Percentiles rank a stretch among this genome's conserved stretches.
Conservation (phyloP, 139 green algal species). For the Chlorella ohadii region DNA sequence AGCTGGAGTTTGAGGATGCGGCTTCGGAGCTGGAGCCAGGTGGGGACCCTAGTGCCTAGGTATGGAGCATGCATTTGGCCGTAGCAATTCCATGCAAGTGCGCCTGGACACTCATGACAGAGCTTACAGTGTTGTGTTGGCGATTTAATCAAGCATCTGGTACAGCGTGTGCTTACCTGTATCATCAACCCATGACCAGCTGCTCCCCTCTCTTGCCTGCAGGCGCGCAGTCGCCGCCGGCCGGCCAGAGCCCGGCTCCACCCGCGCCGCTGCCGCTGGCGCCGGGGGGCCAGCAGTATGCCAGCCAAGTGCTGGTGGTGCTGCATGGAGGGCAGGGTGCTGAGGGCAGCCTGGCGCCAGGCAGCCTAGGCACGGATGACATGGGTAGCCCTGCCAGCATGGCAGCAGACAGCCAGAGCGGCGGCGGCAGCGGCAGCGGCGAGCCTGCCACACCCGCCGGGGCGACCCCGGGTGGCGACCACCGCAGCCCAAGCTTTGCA, state of each 20-base stretch:
- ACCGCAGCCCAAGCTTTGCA: too few species aligned
- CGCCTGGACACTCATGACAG: too few species aligned
- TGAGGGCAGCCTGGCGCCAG: neutral
- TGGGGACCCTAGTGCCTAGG: too few species aligned
- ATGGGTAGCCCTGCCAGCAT: neutral
- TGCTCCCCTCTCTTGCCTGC: neutral
- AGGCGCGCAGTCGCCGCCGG: constrained; percentile 18
- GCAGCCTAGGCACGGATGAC: neutral
- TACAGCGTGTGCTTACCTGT: too few species aligned
- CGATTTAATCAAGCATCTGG: too few species aligned
- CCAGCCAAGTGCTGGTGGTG: constrained; percentile 18
- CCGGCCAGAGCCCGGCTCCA: neutral
- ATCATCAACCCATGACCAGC: too few species aligned
- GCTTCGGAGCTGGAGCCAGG: too few species aligned
- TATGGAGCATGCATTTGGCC: too few species aligned
- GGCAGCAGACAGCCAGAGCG: neutral
- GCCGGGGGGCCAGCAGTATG: neutral
- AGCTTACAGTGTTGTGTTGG: too few species aligned
- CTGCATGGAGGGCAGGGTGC: neutral
- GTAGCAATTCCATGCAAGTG: too few species aligned
- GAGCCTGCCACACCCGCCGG: neutral
- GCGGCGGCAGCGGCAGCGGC: neutral
- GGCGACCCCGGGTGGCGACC: too few species aligned
- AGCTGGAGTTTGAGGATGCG: too few species aligned
- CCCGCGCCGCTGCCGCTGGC: constrained; percentile 14